phyloP scores from a whole-genome alignment of 352 stramenopile genomes.

The Blastocystis sp. region DNA sequence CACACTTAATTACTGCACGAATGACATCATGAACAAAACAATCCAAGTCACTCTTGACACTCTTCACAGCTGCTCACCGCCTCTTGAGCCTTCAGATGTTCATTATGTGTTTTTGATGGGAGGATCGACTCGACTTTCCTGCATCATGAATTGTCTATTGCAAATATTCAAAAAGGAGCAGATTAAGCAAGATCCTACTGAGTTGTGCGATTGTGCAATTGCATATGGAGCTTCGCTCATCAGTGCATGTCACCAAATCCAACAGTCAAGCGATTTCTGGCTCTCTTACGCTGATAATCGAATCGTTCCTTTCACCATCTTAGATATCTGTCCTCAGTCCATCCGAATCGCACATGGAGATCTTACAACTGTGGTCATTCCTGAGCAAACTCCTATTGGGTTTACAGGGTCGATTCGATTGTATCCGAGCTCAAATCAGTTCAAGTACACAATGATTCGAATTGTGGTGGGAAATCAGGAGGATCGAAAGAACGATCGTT shows the following conservation, averaged over 20 bases:
- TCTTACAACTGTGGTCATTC: background rate
- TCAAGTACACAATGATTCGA: background rate
- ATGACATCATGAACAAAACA: background rate
- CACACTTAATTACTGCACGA: background rate
- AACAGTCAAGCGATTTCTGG: background rate
- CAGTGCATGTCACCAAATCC: background rate
- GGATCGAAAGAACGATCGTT: background rate
- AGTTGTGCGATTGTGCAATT: background rate
- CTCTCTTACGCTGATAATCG: background rate
- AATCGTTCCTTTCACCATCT: background rate
- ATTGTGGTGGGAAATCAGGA: background rate
- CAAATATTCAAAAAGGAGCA: background rate
- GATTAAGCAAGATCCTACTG: background rate
- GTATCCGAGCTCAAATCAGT: background rate
- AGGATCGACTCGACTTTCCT: background rate
- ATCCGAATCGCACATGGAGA: background rate
- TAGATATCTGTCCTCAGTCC: background rate
- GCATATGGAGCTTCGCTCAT: background rate
- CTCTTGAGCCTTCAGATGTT: background rate
- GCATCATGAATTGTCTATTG: background rate
- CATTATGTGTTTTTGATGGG: constrained; percentile 49
- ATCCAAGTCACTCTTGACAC: background rate
- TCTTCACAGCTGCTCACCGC: background rate
- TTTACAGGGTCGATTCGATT: background rate
- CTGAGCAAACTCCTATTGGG: background rate